Base-by-base conservation (phyloP, 164 flowering plant species). In the Houttuynia cordata region DNA sequence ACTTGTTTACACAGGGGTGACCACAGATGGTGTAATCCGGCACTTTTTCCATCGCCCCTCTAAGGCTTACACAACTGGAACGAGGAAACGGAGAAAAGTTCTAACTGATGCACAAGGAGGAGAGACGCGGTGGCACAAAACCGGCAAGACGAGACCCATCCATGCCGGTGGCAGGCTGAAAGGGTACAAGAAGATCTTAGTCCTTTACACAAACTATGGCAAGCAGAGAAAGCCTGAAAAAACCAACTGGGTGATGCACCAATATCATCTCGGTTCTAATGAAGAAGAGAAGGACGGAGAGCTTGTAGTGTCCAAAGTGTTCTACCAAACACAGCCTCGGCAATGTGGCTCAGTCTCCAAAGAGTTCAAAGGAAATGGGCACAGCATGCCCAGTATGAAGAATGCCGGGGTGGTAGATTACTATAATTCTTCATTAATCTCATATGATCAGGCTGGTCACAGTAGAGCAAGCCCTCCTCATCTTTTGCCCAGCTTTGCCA, bases 191-290 rank as follows among this genome's bases (percentile, higher is more conserved):
- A 91, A 91, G 71, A 91, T 91, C 41, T 76, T 91, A 8, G 98
- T 91, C 34, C 88, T 91, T 20, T 92, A 92, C 81, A 83, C 93
- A 58, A 92, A 92, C 73, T 92, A 89, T 59, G 96, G 98, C 2
- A 73, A 91, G 68, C 87, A 83, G 67, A 74, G 79, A 40, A 92
- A 92, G 51, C 96, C 98, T 0, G 96, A 86, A 67, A 92, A 92
- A 65, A 92, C 96, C 3, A 89, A 87, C 61, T 92, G 96, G 98
- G 96, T 92, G 6, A 92, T 92, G 98, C 98, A 92, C 63, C 98
- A 92, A 51, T 92, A 92, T 71, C 98, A 88, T 56, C 64, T 92
- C 0, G 96, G 98, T 37, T 66, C 70, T 52, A 81, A 77, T 56
- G 96, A 92, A 62, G 98, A 92, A 62, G 98, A 92, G 77, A 92